Base-by-base conservation (phyloP, 768 basidiomycete species). In the Podaxis sp. region DNA sequence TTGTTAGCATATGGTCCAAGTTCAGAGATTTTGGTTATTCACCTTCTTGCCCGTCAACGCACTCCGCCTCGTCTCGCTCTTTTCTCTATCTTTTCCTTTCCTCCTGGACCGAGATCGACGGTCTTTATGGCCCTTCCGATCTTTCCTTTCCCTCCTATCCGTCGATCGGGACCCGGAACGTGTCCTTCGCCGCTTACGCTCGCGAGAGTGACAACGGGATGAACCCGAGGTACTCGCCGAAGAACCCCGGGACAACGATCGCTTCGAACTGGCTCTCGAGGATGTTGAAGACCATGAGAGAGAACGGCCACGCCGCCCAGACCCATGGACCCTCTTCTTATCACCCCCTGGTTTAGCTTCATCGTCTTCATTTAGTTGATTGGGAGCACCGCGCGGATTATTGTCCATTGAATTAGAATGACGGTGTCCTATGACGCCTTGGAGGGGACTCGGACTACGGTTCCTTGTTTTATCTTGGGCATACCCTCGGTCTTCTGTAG, bases 1-100 rank as follows among this genome's bases (percentile, higher is more conserved):
- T 50, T 47, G 40, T 64, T 37, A 53, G 16, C 25, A 40, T 16
- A 59, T 35, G 5, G 25, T 10, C 3, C 9, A 11, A 48, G 25
- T 23, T 23, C 9, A 38, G 14, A 16, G 23, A 32, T 32, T 32
- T 21, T 16, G 37, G 6, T 0, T 3, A 32, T 60, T 44, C 2
- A 82, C 84, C 82, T 84, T 86, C 66, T 86, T 86, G 0, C 85
- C 85, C 2, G 85, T 87, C 62, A 87, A 64, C 28, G 84, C 73
- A 64, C 85, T 87, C 21, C 84, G 80, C 79, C 61, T 74, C 73
- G 40, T 75, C 74, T 71, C 77, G 28, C 73, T 72, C 60, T 71
- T 74, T 40, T 70, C 64, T 52, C 62, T 73, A 14, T 67, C 64
- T 56, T 65, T 77, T 36, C 69, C 65, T 62, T 72, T 78, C 66